A percentile compares a stretch with the other conserved stretches of the same genome.
Evolutionary conservation across 148 eudicot species (phyloP).

Genomic region (Silene uniflora): DNA sequence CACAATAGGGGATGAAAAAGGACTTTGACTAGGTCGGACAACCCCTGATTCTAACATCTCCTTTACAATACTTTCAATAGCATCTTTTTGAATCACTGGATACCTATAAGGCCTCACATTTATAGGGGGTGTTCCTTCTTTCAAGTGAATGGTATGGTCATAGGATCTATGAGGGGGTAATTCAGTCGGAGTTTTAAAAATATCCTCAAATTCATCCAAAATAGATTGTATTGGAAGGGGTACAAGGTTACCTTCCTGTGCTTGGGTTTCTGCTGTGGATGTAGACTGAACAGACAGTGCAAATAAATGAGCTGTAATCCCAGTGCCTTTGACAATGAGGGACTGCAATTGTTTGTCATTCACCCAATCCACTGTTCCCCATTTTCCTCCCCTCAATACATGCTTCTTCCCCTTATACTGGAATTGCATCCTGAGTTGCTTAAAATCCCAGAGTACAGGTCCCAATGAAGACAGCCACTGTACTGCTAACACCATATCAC

Average conservation of each 20-base stretch:
- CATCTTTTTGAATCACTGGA: neutral
- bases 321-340: neutral
- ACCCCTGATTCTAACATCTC: no score
- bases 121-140: no score
- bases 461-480: constrained; percentile 1
- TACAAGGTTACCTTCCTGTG: neutral
- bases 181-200: neutral
- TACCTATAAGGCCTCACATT: neutral
- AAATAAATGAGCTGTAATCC: no score
- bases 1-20: no score
- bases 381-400: neutral
- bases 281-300: neutral
- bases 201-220: neutral
- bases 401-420: neutral
- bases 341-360: neutral
- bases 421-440: constrained; percentile 7
- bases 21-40: no score
- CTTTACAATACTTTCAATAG: no score
- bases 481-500: constrained; percentile 10
- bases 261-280: no score
- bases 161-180: neutral
- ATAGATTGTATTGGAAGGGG: neutral
- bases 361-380: neutral
- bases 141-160: neutral
- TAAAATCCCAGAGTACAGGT: no score